phyloP scores from a whole-genome alignment of 352 stramenopile species.

The Plasmopara muralis region DNA sequence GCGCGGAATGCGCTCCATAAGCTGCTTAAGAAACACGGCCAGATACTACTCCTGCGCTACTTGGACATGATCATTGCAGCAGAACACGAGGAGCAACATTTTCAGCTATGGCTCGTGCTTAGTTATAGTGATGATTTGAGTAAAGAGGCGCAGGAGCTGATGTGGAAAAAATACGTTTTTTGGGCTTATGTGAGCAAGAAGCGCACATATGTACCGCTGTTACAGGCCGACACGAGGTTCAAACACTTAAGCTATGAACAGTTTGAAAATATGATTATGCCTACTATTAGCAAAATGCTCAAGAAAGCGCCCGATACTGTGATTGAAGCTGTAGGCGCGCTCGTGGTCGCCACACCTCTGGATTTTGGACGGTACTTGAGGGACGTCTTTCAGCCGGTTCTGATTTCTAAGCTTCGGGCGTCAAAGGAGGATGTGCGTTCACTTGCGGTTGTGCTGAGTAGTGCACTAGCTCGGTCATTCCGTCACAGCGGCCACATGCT shows the following conservation, averaged over 20 bases:
- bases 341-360: slow-evolving; percentile 46
- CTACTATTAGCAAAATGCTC: slow-evolving; percentile 62
- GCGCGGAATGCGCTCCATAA: slow-evolving; percentile 38
- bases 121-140: slow-evolving; percentile 24
- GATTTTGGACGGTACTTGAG: slow-evolving; percentile 60
- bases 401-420: slow-evolving; percentile 70
- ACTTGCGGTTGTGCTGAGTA: slow-evolving; percentile 41
- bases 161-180: slow-evolving; percentile 53
- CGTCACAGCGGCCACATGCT: slow-evolving; percentile 43
- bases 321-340: slow-evolving; percentile 46
- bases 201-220: slow-evolving; percentile 33
- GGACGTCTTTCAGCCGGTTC: slow-evolving; percentile 59
- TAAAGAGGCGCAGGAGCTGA: slow-evolving; percentile 27
- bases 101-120: slow-evolving; percentile 58
- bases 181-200: slow-evolving; percentile 80
- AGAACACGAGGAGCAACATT: slow-evolving; percentile 43
- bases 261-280: slow-evolving; percentile 63
- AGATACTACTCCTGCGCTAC: slow-evolving; percentile 37
- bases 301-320: slow-evolving; percentile 78
- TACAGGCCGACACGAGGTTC: slow-evolving; percentile 40
- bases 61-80: slow-evolving; percentile 25
- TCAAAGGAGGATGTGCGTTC: slow-evolving; percentile 75
- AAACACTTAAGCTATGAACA: slow-evolving; percentile 42
- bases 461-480: slow-evolving; percentile 46
- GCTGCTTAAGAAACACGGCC: slow-evolving; percentile 37